Conservation (phyloP, 2,329 filamentous ascomycete species). For the Coniosporium tulheliwenetii region DNA sequence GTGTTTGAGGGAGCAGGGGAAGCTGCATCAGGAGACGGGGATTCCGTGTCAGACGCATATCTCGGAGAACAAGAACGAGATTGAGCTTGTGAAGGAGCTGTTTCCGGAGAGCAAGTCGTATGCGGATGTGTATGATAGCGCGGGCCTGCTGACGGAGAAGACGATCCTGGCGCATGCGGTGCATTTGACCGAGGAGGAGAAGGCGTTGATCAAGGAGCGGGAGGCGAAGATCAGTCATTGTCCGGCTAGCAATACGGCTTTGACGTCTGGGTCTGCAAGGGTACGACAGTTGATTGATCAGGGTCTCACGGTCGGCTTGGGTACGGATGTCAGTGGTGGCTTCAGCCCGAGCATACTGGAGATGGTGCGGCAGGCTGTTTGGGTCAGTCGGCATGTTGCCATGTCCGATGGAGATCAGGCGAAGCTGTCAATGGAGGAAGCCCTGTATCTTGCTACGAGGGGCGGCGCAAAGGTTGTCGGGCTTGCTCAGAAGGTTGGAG, state of each 20-base stretch:
- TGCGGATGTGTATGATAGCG: conserved; percentile 61
- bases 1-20: conserved; percentile 48
- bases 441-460: conserved; percentile 70
- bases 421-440: conserved; percentile 74
- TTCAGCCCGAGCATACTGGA: conserved; percentile 72
- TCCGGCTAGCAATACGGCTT: conserved; percentile 68
- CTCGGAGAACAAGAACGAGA: conserved; percentile 64
- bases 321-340: conserved; percentile 82
- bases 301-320: conserved; percentile 68
- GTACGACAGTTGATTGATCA: conserved; percentile 60
- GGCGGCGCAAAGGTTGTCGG: conserved; percentile 76
- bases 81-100: conserved; percentile 50
- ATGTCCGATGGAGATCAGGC: conserved; percentile 33
- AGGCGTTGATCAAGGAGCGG: conserved; percentile 42
- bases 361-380: conserved; percentile 63
- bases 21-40: conserved; percentile 43
- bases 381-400: conserved; percentile 60
- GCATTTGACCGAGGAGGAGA: conserved; percentile 55
- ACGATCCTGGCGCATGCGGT: conserved; percentile 81
- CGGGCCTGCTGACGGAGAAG: conserved; percentile 50
- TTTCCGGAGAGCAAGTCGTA: conserved; percentile 55
- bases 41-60: conserved; percentile 80
- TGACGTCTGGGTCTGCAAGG: conserved; percentile 64
- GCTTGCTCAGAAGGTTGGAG: conserved; percentile 55
- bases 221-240: conserved; percentile 66